Base-by-base conservation (phyloP, 1,139 yeast species). In the Debaryomycetaceae sp. region DNA sequence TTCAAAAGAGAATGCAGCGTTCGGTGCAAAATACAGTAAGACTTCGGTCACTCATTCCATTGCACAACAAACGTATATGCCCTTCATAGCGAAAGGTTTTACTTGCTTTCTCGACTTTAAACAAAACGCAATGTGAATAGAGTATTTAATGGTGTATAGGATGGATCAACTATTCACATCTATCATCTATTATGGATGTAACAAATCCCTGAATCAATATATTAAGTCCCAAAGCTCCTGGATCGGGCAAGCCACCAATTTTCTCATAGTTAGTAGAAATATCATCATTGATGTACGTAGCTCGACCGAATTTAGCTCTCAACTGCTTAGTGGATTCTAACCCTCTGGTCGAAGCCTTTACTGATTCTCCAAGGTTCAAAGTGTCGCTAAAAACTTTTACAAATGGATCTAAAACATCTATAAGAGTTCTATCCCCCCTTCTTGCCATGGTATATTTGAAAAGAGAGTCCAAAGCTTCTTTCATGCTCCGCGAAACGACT, bases 331-430 rank as follows among this genome's bases (percentile, higher is more conserved):
- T 73, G 17, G 65, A 66, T 50, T 73, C 78, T 7, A 77, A 78
- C 5, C 73, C 65, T 7, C 58, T 54, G 39, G 58, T 53, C 1
- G 78, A 78, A 24, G 59, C 65, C 30, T 60, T 50, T 7, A 65
- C 65, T 46, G 95, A 93, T 43, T 66, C 65, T 13, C 56, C 52
- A 41, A 85, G 65, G 52, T 81, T 80, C 6, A 66, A 65, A 0
- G 80, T 65, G 14, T 64, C 49, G 11, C 62, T 51, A 36, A 85
- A 75, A 7, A 78, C 75, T 6, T 48, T 44, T 7, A 70, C 49
- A 55, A 75, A 76, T 36, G 81, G 81, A 47, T 75, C 74, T 49
- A 77, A 64, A 2, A 76, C 80, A 55, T 77, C 82, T 72, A 77
- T 77, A 23, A 77, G 74, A 1, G 82, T 77, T 45, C 81, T 65